Evolutionary conservation across 148 eudicot genomes (phyloP), one percentile per base, ranked within the genome.

Genomic region (Suaeda aralocaspica): DNA sequence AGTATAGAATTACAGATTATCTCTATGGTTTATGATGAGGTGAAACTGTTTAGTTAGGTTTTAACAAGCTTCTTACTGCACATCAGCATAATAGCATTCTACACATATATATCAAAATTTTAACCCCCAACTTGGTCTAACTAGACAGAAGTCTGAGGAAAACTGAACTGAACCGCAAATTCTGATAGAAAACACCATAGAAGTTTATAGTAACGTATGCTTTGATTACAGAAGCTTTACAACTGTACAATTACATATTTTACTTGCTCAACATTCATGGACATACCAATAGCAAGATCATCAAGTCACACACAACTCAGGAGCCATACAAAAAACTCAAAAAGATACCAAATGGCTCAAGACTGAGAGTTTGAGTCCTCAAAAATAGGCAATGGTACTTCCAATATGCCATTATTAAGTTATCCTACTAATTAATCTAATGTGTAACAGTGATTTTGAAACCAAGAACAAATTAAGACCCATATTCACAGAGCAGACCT

Each of bases 181-280:
- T 10, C 21, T 42, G 51, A 41, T 22, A 25, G 6, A 25, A 63
- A 28, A 15, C n/a, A 63, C 19, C 11, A 42, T 22, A 36, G 41
- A 36, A 36, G 19, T 56, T 52, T 28, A 28, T 26, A 58, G 55
- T 33, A 51, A 30, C 19, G 56, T 76, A 10, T 67, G 48, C 70
- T 73, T 36, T 36, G 60, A 78, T 63, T 69, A 49, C 39, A 63
- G 18, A 68, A 45, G 58, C 66, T 73, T 63, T 50, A 63, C 51
- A 55, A 52, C 69, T 78, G 81, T 78, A 69, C 81, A 68, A 31
- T 73, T 72, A 78, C 68, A 72, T 53, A 63, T 30, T 55, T 71
- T 68, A 68, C 59, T 25, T 26, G 58, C 52, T 21, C 45, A 44
- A 53, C 67, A 39, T 59, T 21, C 41, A 74, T 59, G 63, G 64